Evolutionary conservation across 169 alveolate species (phyloP), one percentile per base, ranked within the genome.

Genomic region (Eimeria necatrix): DNA sequence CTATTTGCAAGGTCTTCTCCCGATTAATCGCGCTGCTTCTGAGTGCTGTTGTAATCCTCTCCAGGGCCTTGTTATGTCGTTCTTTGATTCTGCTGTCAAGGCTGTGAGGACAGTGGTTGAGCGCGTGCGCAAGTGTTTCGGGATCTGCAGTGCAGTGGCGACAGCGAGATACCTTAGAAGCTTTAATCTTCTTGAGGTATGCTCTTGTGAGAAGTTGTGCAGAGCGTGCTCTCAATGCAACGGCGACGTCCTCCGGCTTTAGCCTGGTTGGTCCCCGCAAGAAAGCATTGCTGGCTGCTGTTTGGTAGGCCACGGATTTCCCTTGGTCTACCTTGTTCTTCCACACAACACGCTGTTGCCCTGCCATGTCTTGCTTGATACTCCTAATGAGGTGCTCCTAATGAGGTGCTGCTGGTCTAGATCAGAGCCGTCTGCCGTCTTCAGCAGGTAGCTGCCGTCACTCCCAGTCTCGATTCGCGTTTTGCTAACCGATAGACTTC

Each of bases 381-480:
- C 73, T 61, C n/a, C n/a, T 61, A 14, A 53, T 53, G 64, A 3
- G n/a, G 6, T 61, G 0, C 73, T n/a, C n/a, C n/a, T n/a, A n/a
- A n/a, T n/a, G n/a, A n/a, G n/a, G n/a, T n/a, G n/a, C n/a, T 61
- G 12, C 12, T 61, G 12, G 73, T 61, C 24, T 61, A 61, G 6
- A 2, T 8, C 12, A 26, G 73, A 3, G 3, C 73, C 73, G 6
- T 3, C 73, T 61, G 73, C 73, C n/a, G 4, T 61, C 73, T 61
- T 4, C 4, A 61, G 41, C 12, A 61, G 73, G n/a, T 61, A 53
- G 8, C n/a, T 61, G 7, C n/a, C 73, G n/a, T 61, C 7, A 61
- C 12, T 61, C 73, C 73, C 73, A 61, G 73, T 61, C 24, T 61
- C 73, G 73, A 61, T 61, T 61, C 12, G 3, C 73, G 73, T 61